These are phyloP conservation scores for Acer yangbiense DNA, from an alignment of 345 rosid species.

Conservation along the genomic window DNA sequence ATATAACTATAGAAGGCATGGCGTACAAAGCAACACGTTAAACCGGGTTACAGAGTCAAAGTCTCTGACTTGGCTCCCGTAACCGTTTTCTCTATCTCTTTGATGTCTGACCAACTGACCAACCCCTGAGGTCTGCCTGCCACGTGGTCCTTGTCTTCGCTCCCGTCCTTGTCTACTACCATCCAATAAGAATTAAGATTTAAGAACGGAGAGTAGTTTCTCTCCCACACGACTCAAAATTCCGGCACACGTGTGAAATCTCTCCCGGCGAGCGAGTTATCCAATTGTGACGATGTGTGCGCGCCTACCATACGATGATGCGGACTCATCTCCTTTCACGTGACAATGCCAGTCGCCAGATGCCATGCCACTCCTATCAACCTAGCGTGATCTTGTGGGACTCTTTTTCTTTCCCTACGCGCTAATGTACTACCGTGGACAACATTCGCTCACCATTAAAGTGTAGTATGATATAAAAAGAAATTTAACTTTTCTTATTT, in stretches of 20 bases:
- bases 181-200: constrained; percentile 9
- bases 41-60: background rate
- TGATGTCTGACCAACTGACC: background rate
- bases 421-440: background rate
- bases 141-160: constrained; percentile 11
- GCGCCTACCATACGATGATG: constrained; percentile 22
- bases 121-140: constrained; percentile 16
- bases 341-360: constrained; percentile 15
- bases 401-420: background rate
- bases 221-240: background rate
- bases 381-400: constrained; percentile 21
- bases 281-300: constrained; percentile 8
- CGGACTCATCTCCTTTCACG: constrained; percentile 32
- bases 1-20: background rate
- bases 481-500: background rate
- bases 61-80: background rate
- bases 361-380: background rate
- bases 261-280: background rate
- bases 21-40: constrained; percentile 24
- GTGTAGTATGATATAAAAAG: background rate
- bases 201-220: background rate
- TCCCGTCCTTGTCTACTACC: constrained; percentile 23
- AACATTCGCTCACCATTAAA: background rate
- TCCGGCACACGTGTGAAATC: constrained; percentile 30
- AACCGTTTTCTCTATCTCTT: background rate